phyloP scores from a whole-genome alignment of 805 yeast species.

The Dipodascus albidus region DNA sequence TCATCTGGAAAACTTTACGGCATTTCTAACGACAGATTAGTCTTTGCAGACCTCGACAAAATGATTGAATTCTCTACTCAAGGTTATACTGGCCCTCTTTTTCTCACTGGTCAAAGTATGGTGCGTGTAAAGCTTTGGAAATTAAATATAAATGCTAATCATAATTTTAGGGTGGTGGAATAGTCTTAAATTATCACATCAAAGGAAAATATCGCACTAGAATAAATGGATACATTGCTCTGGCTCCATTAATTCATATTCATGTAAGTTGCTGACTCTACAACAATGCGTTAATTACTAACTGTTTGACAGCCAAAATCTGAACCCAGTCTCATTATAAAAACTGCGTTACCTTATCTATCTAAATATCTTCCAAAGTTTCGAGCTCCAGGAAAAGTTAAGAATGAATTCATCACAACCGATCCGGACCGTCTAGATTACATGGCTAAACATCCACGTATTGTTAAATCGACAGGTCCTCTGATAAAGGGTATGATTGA shows the following conservation, averaged over 20 bases:
- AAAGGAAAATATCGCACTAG: conserved; percentile 23
- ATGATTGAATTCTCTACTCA: conserved; percentile 14
- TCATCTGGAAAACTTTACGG: conserved; percentile 21
- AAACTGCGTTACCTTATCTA: conserved; percentile 14
- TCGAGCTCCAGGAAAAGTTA: conserved; percentile 13
- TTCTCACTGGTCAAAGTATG: conserved; percentile 28
- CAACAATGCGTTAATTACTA: neutral
- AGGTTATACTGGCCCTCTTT: conserved; percentile 16
- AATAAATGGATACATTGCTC: conserved; percentile 24
- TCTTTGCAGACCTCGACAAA: conserved; percentile 24
- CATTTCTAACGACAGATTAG: conserved; percentile 22
- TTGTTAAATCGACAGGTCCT: conserved; percentile 19
- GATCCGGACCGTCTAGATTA: conserved; percentile 20
- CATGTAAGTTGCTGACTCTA: conserved; percentile 2
- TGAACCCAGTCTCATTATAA: conserved; percentile 20
- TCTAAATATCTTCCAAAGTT: conserved; percentile 20
- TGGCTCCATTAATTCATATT: conserved; percentile 24
- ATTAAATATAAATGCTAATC: neutral
- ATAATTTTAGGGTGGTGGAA: conserved; percentile 27
- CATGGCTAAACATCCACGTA: conserved; percentile 1
- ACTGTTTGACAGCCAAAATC: conserved; percentile 7
- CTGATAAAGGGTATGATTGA: conserved; percentile 24
- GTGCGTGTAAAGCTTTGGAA: neutral
- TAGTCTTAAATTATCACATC: conserved; percentile 25
- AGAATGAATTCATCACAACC: conserved; percentile 19